phyloP scores from a whole-genome alignment of 495 filamentous ascomycete genomes.

The Penicillium chermesinum region DNA sequence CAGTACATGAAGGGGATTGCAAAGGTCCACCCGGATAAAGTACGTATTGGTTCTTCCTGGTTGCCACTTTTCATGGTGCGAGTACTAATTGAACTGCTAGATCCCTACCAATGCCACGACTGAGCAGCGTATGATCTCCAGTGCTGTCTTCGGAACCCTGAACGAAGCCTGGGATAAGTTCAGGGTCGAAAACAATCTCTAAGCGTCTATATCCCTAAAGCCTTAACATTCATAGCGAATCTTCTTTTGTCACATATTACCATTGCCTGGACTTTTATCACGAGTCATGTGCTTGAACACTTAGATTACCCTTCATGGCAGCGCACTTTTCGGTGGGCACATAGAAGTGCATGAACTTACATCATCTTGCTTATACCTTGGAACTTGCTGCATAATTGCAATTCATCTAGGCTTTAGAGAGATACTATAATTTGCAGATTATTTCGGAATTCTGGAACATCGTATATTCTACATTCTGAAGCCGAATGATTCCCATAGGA shows the following conservation, averaged over 20 bases:
- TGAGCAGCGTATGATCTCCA: slow-evolving; percentile 89
- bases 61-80: background rate
- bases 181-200: slow-evolving; percentile 73
- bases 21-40: slow-evolving; percentile 98
- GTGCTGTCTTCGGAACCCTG: slow-evolving; percentile 81
- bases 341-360: background rate
- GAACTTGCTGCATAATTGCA: no score
- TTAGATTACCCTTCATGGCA: background rate
- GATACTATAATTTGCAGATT: no score
- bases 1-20: slow-evolving; percentile 98
- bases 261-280: background rate
- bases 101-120: slow-evolving; percentile 84
- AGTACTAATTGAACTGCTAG: slow-evolving; percentile 39
- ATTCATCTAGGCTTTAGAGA: no score
- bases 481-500: no score
- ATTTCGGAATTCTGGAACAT: no score
- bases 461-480: no score
- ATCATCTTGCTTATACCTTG: no score
- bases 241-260: slow-evolving; percentile 1
- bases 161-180: slow-evolving; percentile 99
- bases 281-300: background rate
- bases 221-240: slow-evolving; percentile 5
- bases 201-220: slow-evolving; percentile 2
- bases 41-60: slow-evolving; percentile 42
- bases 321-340: background rate